Base-by-base conservation (phyloP, 805 yeast genomes). In the Kazachstania africana region DNA sequence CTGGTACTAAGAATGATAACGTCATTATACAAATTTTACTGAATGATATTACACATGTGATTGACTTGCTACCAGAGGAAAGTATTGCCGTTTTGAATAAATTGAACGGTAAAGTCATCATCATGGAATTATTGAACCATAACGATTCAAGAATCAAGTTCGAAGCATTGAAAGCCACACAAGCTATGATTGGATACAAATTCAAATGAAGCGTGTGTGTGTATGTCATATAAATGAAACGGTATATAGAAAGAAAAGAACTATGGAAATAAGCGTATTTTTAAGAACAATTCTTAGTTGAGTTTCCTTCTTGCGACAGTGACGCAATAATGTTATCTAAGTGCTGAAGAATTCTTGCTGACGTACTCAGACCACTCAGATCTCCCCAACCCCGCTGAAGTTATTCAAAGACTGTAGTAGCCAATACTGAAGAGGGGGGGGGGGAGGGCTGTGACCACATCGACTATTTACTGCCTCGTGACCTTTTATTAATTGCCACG, bases 121-220 rank as follows among this genome's bases (percentile, higher is more conserved):
- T 91, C 35, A 88, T 91, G 97, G 70, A 71, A 38, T 65, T 85
- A 40, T 75, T 91, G 74, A 75, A 72, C 48, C 73, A 76, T 36
- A 71, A 77, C 26, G 87, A 85, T 54, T 70, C 87, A 15, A 91
- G 83, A 51, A 87, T 91, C 43, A 82, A 88, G 53, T 91, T 79
- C 53, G 95, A 88, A 63, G 97, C 97, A 2, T 70, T 91, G 50
- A 83, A 82, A 56, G 85, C 96, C 4, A 83, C 95, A n/a, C 98
- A 91, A 63, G 71, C 78, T 35, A 72, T 91, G 47, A 93, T 91
- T 33, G 84, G 95, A 3, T 84, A 83, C 49, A 68, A 78, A n/a
- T 70, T 78, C 43, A 38, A 38, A 27, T 38, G 27, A 28, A 15
- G n/a, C n/a, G n/a, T n/a, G n/a, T n/a, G n/a, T n/a, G n/a, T n/a